Evolutionary conservation across 805 yeast genomes (phyloP).

Genomic region (Ogataea saltuana): DNA sequence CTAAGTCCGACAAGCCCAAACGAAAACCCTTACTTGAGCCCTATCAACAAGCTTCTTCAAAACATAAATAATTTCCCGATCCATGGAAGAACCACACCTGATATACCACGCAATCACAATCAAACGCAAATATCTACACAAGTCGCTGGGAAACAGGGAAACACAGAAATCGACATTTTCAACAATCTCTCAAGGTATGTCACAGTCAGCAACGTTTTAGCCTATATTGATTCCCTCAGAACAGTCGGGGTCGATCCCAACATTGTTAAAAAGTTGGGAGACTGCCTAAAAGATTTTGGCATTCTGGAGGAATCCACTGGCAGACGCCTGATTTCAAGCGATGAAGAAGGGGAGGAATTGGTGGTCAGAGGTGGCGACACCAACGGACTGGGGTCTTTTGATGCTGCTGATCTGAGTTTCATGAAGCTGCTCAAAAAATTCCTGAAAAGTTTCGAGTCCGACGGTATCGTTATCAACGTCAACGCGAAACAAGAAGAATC

Average conservation of each 20-base stretch:
- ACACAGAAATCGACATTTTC: constrained; percentile 16
- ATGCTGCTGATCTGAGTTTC: constrained; percentile 35
- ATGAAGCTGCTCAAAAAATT: constrained; percentile 43
- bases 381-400: constrained; percentile 35
- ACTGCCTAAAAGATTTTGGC: constrained; percentile 35
- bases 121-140: constrained; percentile 5
- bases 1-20: constrained; percentile 16
- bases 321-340: constrained; percentile 4
- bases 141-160: neutral
- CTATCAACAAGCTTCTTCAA: constrained; percentile 34
- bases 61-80: constrained; percentile 32
- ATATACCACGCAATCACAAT: constrained; percentile 9
- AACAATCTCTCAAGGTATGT: constrained; percentile 21
- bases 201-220: constrained; percentile 34
- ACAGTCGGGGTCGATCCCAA: constrained; percentile 33
- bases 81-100: constrained; percentile 16
- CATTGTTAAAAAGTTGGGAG: constrained; percentile 37
- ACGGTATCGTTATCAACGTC: constrained; percentile 34
- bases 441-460: constrained; percentile 45
- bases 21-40: constrained; percentile 27
- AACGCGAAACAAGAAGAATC: constrained; percentile 35
- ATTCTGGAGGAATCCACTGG: constrained; percentile 1
- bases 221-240: constrained; percentile 41
- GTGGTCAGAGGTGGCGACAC: constrained; percentile 27
- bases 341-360: constrained; percentile 26